Evolutionary conservation across 768 basidiomycete species (phyloP).

Genomic region (Lanmaoa rubissima): DNA sequence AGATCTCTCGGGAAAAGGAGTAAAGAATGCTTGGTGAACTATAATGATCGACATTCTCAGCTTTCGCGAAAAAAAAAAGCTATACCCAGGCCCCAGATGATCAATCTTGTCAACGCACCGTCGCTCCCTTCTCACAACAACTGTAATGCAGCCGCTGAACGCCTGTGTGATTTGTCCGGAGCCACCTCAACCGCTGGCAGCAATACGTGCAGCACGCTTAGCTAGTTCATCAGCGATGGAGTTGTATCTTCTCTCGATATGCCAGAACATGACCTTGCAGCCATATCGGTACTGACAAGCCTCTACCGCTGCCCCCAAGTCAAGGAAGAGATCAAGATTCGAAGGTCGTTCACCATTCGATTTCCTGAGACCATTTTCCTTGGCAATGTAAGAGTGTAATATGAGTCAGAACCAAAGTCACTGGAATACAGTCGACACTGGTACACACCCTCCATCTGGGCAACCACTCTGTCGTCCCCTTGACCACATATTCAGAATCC

Average conservation of each 20-base stretch:
- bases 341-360: background rate
- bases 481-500: constrained; percentile 9
- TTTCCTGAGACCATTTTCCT: background rate
- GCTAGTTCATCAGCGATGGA: constrained; percentile 21
- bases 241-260: constrained; percentile 25
- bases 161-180: too few species aligned
- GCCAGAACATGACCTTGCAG: constrained; percentile 25
- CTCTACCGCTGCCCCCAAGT: background rate
- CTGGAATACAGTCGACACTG: too few species aligned
- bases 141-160: too few species aligned
- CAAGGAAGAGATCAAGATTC: constrained; percentile 9
- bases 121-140: too few species aligned
- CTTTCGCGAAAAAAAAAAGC: too few species aligned
- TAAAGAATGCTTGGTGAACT: too few species aligned
- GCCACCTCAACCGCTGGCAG: background rate
- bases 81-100: too few species aligned
- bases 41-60: too few species aligned
- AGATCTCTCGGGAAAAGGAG: too few species aligned
- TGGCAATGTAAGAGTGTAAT: background rate
- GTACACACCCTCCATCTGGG: constrained; percentile 5
- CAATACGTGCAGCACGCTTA: constrained; percentile 1
- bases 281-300: background rate
- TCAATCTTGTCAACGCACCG: too few species aligned
- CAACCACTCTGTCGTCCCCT: constrained; percentile 7
- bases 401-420: background rate